Percentiles rank a stretch among this genome's conserved stretches.
Conservation (phyloP, 2,329 filamentous ascomycete genomes). For the Fusarium tricinctum region DNA sequence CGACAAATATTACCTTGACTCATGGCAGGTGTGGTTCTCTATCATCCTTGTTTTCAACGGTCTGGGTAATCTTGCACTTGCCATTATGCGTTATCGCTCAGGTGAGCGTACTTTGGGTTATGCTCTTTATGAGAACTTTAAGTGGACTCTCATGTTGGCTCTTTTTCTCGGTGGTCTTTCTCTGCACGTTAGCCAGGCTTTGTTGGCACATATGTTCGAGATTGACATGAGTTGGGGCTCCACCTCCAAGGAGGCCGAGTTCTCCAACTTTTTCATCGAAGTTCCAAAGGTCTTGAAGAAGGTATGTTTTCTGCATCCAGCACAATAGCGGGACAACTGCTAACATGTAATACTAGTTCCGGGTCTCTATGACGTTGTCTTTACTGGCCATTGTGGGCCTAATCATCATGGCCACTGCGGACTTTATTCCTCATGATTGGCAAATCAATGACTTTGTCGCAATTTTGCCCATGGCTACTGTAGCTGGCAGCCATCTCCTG, state of each 20-base stretch:
- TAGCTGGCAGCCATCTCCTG: slow-evolving; percentile 77
- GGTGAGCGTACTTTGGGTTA: slow-evolving; percentile 73
- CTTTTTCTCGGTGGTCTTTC: slow-evolving; percentile 88
- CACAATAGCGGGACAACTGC: slow-evolving; percentile 46
- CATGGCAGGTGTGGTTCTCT: slow-evolving; percentile 84
- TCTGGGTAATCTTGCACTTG: slow-evolving; percentile 79
- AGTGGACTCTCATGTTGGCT: slow-evolving; percentile 80
- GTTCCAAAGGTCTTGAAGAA: slow-evolving; percentile 82
- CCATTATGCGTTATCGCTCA: slow-evolving; percentile 79
- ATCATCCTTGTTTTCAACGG: slow-evolving; percentile 84
- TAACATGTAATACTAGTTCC: slow-evolving; percentile 67
- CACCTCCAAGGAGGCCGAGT: slow-evolving; percentile 85
- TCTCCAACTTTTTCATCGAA: slow-evolving; percentile 88
- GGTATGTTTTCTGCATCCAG: slow-evolving; percentile 68
- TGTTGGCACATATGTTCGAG: slow-evolving; percentile 86
- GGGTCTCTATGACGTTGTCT: slow-evolving; percentile 76
- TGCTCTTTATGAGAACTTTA: slow-evolving; percentile 74
- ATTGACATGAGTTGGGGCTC: slow-evolving; percentile 90
- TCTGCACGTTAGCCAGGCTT: slow-evolving; percentile 83
- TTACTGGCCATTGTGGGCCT: slow-evolving; percentile 71
- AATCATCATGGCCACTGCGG: slow-evolving; percentile 72
- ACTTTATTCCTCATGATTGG: slow-evolving; percentile 76
- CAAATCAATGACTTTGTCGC: slow-evolving; percentile 79
- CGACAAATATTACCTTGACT: slow-evolving; percentile 85
- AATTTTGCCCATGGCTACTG: slow-evolving; percentile 80